Evolutionary conservation across 2,329 filamentous ascomycete genomes (phyloP).

Genomic region (Fusarium algeriense): DNA sequence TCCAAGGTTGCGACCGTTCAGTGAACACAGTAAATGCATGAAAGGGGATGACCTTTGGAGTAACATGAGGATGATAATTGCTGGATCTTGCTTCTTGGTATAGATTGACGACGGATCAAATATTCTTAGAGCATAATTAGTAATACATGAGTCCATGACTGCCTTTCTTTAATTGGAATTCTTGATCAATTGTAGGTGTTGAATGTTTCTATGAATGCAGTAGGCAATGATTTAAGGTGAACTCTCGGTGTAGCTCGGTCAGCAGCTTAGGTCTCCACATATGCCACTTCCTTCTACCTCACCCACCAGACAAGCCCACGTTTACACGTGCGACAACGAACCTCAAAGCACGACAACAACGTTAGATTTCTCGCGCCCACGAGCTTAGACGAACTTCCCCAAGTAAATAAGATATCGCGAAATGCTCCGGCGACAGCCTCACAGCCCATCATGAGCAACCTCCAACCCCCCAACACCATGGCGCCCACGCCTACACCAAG

Average conservation of each 20-base stretch:
- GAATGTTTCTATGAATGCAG: too few species aligned
- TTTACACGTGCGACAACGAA: constrained; percentile 38
- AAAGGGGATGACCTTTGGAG: background rate
- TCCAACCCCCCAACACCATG: constrained; percentile 57
- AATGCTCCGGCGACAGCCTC: constrained; percentile 37
- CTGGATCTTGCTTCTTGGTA: background rate
- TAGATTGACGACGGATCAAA: constrained; percentile 2
- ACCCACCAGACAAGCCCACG: constrained; percentile 32
- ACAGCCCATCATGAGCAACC: constrained; percentile 61
- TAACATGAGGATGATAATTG: background rate
- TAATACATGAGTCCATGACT: background rate
- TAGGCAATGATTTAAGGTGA: constrained; percentile 12
- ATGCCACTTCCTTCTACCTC: constrained; percentile 18
- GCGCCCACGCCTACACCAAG: constrained; percentile 53
- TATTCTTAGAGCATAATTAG: background rate
- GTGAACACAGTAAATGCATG: constrained; percentile 42
- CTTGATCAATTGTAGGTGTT: background rate
- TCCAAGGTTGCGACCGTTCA: constrained; percentile 64
- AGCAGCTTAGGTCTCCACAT: constrained; percentile 43
- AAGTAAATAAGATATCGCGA: constrained; percentile 3
- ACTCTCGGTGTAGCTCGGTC: constrained; percentile 42
- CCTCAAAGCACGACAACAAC: constrained; percentile 5
- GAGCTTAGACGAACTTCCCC: too few species aligned
- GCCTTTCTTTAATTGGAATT: background rate
- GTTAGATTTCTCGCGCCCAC: background rate